Evolutionary conservation across 139 green algal species (phyloP).

Genomic region (Chlorella sorokiniana): DNA sequence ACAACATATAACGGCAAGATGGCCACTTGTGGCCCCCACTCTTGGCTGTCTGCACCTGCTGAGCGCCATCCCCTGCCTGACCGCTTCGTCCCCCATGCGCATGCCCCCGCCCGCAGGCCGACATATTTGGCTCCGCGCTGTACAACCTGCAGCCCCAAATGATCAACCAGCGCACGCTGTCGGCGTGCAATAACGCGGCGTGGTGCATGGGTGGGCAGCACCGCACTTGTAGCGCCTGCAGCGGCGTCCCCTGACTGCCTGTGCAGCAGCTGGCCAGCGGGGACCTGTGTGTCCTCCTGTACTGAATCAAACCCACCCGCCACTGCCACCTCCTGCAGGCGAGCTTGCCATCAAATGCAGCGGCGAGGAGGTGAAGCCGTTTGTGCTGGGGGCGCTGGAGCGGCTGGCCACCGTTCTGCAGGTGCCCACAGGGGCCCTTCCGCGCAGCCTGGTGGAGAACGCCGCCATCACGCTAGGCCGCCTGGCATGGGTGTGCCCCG

Average conservation of each 20-base stretch:
- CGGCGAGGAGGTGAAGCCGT: constrained; percentile 61
- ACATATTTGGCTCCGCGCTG: constrained; percentile 23
- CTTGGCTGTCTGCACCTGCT: no score
- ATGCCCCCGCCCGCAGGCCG: constrained; percentile 19
- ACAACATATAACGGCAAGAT: no score
- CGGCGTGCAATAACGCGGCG: constrained; percentile 93
- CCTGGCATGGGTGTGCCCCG: constrained; percentile 70
- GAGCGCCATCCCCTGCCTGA: neutral
- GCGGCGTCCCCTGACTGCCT: neutral
- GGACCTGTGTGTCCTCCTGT: neutral
- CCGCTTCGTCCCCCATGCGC: neutral
- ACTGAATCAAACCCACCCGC: neutral
- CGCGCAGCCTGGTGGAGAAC: constrained; percentile 87
- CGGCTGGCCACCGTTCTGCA: constrained; percentile 70
- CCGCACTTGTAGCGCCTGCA: neutral
- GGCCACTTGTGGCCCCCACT: no score
- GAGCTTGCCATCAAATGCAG: constrained; percentile 78
- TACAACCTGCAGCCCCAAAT: constrained; percentile 37
- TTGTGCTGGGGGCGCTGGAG: constrained; percentile 58
- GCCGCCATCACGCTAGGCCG: constrained; percentile 90
- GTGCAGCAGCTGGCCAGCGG: neutral
- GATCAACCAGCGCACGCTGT: constrained; percentile 57
- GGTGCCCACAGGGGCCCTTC: constrained; percentile 56
- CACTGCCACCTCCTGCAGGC: constrained; percentile 30
- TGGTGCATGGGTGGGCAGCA: constrained; percentile 81